Conservation (phyloP, 2,329 filamentous ascomycete genomes). For the Aspergillus sp. region DNA sequence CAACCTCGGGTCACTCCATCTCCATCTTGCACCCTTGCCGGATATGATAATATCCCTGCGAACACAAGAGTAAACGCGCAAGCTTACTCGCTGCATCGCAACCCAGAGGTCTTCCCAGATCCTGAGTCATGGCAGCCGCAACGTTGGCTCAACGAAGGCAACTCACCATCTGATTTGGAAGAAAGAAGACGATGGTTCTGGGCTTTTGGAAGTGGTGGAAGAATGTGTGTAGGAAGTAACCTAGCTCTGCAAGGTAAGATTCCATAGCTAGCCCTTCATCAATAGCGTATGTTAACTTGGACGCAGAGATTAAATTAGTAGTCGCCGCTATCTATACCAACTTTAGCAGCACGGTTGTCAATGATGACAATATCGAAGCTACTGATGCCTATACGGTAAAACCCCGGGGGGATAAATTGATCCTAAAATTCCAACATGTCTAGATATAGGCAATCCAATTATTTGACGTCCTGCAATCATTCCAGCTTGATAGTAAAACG, state of each 20-base stretch:
- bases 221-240: slow-evolving; percentile 48
- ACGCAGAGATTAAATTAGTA: slow-evolving; percentile 66
- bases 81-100: slow-evolving; percentile 50
- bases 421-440: slow-evolving; percentile 49
- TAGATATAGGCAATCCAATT: too few relatives aligned
- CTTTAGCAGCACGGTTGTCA: slow-evolving; percentile 56
- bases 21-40: slow-evolving; percentile 34
- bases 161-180: slow-evolving; percentile 31
- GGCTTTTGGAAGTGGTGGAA: slow-evolving; percentile 47
- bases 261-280: background rate
- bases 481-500: background rate
- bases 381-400: slow-evolving; percentile 61
- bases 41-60: slow-evolving; percentile 38
- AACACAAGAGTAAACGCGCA: slow-evolving; percentile 43
- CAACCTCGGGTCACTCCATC: slow-evolving; percentile 52
- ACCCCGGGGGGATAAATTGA: slow-evolving; percentile 54
- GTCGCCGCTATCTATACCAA: slow-evolving; percentile 67
- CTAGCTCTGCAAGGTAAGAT: slow-evolving; percentile 42
- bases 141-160: slow-evolving; percentile 44
- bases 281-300: slow-evolving; percentile 2
- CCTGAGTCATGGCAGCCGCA: slow-evolving; percentile 44
- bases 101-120: slow-evolving; percentile 44
- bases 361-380: slow-evolving; percentile 61
- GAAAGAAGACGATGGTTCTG: slow-evolving; percentile 47
- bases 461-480: background rate